Base-by-base conservation (phyloP, 352 stramenopile species). In the Albugo candida region DNA sequence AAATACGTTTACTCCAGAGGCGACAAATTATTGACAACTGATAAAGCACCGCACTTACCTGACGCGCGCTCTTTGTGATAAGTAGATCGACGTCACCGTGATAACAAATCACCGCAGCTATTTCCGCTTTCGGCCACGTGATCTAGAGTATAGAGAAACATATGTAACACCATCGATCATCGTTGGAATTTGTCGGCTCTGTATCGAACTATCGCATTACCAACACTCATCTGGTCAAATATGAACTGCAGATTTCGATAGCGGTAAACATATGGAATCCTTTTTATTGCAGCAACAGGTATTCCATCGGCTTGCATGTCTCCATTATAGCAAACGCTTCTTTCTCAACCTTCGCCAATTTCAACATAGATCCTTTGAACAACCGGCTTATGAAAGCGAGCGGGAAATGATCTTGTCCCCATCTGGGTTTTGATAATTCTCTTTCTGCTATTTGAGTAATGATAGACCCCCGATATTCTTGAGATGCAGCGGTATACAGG, bases 31-130 rank as follows among this genome's bases (percentile, higher is more conserved):
- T 49, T 45, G 5, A 60, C 36, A 6, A 45, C 38, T 8, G 24
- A 31, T 31, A 31, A 3, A 31, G 24, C 3, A 31, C 24, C 3
- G 24, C 24, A 43, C 3, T 43, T 19, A 19, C 20, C 38, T 43
- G 17, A 8, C 8, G 8, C 3, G 8, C 17, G 17, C 17, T 43
- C 17, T 8, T 3, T 43, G 38, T 43, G 3, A 24, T 10, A 24
- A 10, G 3, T 24, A 19, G 20, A 8, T 19, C 17, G 39, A 21
- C 54, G 54, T 51, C 53, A 63, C 6, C 60, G 16, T 1, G 47
- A 53, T 6, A 68, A 42, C n/a, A 68, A 47, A 39, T 68, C 57
- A 0, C 44, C 49, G 56, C 60, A 65, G 5, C 56, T 48, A n/a
- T 67, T 64, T 1, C 45, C 49, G 0, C 59, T 48, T 1, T 52